Evolutionary conservation across 768 basidiomycete species (phyloP).

Genomic region (Boletus subparvulus): DNA sequence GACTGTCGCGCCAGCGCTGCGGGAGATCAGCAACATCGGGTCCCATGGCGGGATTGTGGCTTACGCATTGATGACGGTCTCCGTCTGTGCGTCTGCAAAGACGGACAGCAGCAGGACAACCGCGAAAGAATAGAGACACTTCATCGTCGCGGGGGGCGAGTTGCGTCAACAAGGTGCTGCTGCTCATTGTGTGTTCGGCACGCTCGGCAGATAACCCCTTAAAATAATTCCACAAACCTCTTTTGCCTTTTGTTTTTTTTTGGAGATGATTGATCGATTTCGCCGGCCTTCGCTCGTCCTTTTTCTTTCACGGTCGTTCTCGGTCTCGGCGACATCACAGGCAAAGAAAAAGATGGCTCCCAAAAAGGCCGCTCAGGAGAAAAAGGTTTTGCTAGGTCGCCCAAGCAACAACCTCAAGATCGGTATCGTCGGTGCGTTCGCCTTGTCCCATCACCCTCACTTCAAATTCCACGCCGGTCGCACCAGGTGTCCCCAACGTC

Average conservation of each 20-base stretch:
- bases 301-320: slow-evolving; percentile 31
- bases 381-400: slow-evolving; percentile 84
- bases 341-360: slow-evolving; percentile 83
- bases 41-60: slow-evolving; percentile 16
- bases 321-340: slow-evolving; percentile 36
- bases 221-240: background rate
- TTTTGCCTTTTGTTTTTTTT: slow-evolving; percentile 6
- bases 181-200: slow-evolving; percentile 11
- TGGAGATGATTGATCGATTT: slow-evolving; percentile 35
- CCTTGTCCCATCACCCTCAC: background rate
- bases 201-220: slow-evolving; percentile 22
- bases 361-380: slow-evolving; percentile 81
- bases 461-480: slow-evolving; percentile 4
- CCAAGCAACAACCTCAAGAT: slow-evolving; percentile 98
- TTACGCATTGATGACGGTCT: slow-evolving; percentile 49
- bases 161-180: background rate
- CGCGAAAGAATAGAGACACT: slow-evolving; percentile 8
- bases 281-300: slow-evolving; percentile 14
- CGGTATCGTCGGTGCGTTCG: slow-evolving; percentile 89
- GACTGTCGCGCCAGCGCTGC: slow-evolving; percentile 51
- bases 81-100: slow-evolving; percentile 43
- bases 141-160: slow-evolving; percentile 18
- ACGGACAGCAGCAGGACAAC: slow-evolving; percentile 19
- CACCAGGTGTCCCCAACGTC: slow-evolving; percentile 86
- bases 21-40: slow-evolving; percentile 13